These are phyloP conservation scores for Mycena floridula DNA, from an alignment of 768 basidiomycete species.

Conservation along the genomic window DNA sequence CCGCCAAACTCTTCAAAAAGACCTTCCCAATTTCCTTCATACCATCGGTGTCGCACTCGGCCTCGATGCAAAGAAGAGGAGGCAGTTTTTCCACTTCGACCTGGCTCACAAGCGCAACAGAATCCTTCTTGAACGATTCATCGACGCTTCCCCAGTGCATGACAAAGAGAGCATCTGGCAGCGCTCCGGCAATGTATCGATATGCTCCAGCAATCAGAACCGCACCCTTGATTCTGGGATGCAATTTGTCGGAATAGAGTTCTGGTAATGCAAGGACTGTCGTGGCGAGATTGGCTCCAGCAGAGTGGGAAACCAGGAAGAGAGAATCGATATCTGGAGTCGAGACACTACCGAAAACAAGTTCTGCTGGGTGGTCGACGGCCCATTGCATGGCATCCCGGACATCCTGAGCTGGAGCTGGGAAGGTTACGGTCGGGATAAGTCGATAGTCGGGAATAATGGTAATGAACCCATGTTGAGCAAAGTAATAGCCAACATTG, in stretches of 20 bases:
- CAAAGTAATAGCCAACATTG: constrained; percentile 56
- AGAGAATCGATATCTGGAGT: constrained; percentile 34
- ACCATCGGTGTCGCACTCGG: constrained; percentile 48
- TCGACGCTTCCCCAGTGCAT: constrained; percentile 36
- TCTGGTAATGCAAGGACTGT: constrained; percentile 35
- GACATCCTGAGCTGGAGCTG: constrained; percentile 48
- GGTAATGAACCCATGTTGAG: constrained; percentile 49
- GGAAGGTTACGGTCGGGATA: constrained; percentile 50
- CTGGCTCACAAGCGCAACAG: constrained; percentile 32
- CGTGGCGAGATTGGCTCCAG: constrained; percentile 46
- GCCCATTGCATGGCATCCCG: constrained; percentile 56
- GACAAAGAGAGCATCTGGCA: constrained; percentile 23
- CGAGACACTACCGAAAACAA: constrained; percentile 21
- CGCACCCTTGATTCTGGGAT: constrained; percentile 34
- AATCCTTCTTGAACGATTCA: constrained; percentile 27
- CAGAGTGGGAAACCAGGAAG: constrained; percentile 56
- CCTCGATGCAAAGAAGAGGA: constrained; percentile 40
- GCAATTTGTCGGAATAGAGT: constrained; percentile 26
- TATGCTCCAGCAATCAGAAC: constrained; percentile 43
- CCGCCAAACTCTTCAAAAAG: constrained; percentile 34
- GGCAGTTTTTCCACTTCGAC: constrained; percentile 28
- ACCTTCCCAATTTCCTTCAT: constrained; percentile 27
- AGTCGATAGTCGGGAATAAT: constrained; percentile 68
- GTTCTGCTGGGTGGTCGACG: constrained; percentile 26
- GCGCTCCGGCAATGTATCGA: constrained; percentile 21